Evolutionary conservation across 257 asterid genomes (phyloP).

Genomic region (Mitragyna speciosa): DNA sequence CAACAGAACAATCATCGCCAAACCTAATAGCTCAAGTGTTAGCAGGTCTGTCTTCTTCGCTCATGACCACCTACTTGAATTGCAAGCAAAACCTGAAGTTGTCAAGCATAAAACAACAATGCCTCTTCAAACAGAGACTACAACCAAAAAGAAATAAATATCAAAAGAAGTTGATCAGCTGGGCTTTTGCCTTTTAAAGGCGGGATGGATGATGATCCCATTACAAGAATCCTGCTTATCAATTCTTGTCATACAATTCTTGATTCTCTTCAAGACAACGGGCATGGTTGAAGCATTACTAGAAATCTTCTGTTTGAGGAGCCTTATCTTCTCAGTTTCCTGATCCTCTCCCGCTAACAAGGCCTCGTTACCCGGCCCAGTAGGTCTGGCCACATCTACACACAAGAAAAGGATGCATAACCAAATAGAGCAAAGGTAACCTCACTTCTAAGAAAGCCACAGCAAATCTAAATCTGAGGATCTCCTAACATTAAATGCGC

Average conservation of each 20-base stretch:
- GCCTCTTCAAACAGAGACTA: background rate
- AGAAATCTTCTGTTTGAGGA: slow-evolving; percentile 67
- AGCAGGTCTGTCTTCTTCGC: background rate
- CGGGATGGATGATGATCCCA: slow-evolving; percentile 53
- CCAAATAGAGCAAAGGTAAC: background rate
- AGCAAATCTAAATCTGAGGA: background rate
- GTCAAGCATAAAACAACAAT: slow-evolving; percentile 5
- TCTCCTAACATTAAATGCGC: background rate
- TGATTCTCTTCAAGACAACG: slow-evolving; percentile 57
- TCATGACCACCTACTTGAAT: background rate
- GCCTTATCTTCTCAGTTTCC: slow-evolving; percentile 43
- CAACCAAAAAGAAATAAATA: slow-evolving; percentile 7
- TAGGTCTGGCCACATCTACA: slow-evolving; percentile 29
- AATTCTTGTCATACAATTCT: slow-evolving; percentile 58
- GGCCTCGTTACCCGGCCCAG: slow-evolving; percentile 29
- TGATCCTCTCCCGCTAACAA: slow-evolving; percentile 27
- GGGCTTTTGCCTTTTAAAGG: slow-evolving; percentile 58
- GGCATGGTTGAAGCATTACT: slow-evolving; percentile 51
- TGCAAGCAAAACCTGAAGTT: background rate
- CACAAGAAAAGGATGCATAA: slow-evolving; percentile 4
- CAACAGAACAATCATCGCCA: slow-evolving; percentile 20
- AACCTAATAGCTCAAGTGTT: background rate
- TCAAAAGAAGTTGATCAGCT: slow-evolving; percentile 24
- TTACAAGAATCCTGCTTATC: slow-evolving; percentile 48
- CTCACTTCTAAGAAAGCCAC: background rate